Evolutionary conservation across 441 rosid genomes (phyloP).

Genomic region (Jatropha podagrica): DNA sequence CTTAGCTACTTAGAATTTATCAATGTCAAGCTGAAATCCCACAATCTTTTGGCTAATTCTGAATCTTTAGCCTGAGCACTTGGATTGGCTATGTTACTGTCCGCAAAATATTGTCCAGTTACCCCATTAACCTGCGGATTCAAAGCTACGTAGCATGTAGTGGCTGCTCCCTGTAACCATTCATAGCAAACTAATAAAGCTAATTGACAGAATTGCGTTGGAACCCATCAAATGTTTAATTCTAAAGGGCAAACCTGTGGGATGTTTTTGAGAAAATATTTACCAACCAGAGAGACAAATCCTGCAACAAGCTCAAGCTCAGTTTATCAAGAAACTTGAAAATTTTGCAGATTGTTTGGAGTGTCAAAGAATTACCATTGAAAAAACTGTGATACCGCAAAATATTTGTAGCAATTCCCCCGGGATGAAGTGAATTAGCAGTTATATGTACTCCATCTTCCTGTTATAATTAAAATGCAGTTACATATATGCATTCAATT

Average conservation of each 20-base stretch:
- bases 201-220: neutral
- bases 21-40: conserved; percentile 9
- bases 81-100: neutral
- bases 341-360: neutral
- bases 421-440: conserved; percentile 3
- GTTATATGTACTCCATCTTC: neutral
- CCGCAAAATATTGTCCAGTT: conserved; percentile 1
- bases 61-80: conserved; percentile 5
- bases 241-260: neutral
- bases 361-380: neutral
- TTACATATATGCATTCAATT: too few species aligned
- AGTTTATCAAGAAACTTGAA: neutral
- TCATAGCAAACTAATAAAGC: neutral
- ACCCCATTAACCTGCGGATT: conserved; percentile 6
- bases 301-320: neutral
- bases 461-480: neutral
- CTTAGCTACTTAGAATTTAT: neutral
- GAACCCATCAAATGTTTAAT: neutral
- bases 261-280: neutral
- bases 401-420: neutral
- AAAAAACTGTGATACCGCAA: neutral
- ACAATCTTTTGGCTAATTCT: neutral
- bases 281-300: neutral
- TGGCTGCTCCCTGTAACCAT: conserved; percentile 7
- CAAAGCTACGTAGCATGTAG: conserved; percentile 8